Conservation (phyloP, 169 alveolate genomes). For the Plasmodium adleri region DNA sequence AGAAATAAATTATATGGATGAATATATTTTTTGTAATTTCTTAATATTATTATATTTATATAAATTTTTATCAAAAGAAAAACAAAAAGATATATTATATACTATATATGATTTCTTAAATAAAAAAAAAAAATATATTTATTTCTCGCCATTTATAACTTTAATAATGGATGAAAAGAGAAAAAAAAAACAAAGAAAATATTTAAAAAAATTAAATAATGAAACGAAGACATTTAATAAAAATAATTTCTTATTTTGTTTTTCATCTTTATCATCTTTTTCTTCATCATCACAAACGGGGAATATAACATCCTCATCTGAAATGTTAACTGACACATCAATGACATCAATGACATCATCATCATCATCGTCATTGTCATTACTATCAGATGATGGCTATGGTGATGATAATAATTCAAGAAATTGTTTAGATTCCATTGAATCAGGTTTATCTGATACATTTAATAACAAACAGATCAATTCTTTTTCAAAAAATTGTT, state of each 20-base stretch:
- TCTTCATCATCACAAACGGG: not conserved
- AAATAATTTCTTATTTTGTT: not conserved
- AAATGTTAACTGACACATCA: not conserved
- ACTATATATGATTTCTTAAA: conserved; percentile 44
- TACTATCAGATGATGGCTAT: not conserved
- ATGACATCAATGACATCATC: not conserved
- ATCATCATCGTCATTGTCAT: not conserved
- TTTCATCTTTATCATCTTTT: not conserved
- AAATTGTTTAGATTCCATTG: too few relatives aligned
- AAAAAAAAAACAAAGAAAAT: conserved; percentile 22
- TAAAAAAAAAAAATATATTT: conserved; percentile 53
- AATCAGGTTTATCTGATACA: too few relatives aligned
- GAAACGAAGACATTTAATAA: not conserved
- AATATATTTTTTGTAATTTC: conserved; percentile 17
- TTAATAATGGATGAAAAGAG: conserved; percentile 42
- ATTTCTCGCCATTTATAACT: conserved; percentile 50
- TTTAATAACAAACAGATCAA: not conserved
- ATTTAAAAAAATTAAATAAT: conserved; percentile 24
- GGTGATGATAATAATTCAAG: too few relatives aligned
- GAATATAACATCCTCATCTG: not conserved
- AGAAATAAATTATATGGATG: conserved; percentile 3
- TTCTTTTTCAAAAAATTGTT: not conserved
- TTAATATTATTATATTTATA: conserved; percentile 22
- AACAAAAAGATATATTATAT: conserved; percentile 33
- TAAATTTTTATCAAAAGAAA: conserved; percentile 20